Evolutionary conservation across 306 rosid genomes (phyloP).

Genomic region (Trifolium subterraneum): DNA sequence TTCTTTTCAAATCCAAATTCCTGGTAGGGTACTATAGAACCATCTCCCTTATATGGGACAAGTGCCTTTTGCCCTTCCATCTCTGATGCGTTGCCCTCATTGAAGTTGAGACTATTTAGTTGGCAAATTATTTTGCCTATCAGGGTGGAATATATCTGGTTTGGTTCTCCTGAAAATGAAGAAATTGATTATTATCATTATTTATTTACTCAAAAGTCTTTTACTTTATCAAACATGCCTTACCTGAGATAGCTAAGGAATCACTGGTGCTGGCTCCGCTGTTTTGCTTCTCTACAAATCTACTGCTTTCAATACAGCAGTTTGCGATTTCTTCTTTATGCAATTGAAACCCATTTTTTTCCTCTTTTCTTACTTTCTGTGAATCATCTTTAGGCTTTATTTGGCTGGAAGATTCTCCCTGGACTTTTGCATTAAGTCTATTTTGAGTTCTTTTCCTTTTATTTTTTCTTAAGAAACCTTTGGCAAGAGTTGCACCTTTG

Average conservation of each 20-base stretch:
- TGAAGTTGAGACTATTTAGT: slow-evolving; percentile 57
- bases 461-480: slow-evolving; percentile 38
- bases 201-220: slow-evolving; percentile 34
- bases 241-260: slow-evolving; percentile 44
- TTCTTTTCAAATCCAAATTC: slow-evolving; percentile 53
- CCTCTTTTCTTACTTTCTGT: slow-evolving; percentile 37
- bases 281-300: slow-evolving; percentile 37
- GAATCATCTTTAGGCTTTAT: slow-evolving; percentile 43
- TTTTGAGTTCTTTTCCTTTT: slow-evolving; percentile 59
- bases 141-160: slow-evolving; percentile 26
- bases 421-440: slow-evolving; percentile 43
- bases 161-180: slow-evolving; percentile 60
- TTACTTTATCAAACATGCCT: slow-evolving; percentile 44
- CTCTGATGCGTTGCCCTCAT: slow-evolving; percentile 44
- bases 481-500: slow-evolving; percentile 40
- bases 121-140: slow-evolving; percentile 54
- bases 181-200: slow-evolving; percentile 33
- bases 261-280: slow-evolving; percentile 37
- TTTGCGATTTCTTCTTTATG: slow-evolving; percentile 39
- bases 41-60: slow-evolving; percentile 67
- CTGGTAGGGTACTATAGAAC: slow-evolving; percentile 66
- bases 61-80: slow-evolving; percentile 62
- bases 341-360: slow-evolving; percentile 40
- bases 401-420: slow-evolving; percentile 38
- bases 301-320: slow-evolving; percentile 45